phyloP scores from a whole-genome alignment of 208 protist genomes.

The Trypanosoma conorhini region DNA sequence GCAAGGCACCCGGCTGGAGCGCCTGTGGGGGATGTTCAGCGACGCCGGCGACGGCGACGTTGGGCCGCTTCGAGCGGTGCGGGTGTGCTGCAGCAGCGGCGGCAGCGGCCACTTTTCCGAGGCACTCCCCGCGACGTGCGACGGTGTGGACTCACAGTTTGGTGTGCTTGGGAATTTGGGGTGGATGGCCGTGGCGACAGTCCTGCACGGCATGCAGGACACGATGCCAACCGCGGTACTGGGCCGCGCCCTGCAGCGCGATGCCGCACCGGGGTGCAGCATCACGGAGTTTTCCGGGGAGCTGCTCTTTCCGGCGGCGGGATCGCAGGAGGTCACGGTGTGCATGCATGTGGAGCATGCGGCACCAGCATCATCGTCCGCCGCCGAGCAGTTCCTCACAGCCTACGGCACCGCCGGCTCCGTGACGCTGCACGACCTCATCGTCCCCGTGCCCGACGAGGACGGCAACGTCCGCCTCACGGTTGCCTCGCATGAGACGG shows the following conservation, averaged over 20 bases:
- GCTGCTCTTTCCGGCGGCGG: conserved; percentile 1
- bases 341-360: background rate
- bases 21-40: background rate
- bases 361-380: background rate
- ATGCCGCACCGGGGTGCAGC: background rate
- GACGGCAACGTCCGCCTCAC: conserved; percentile 1
- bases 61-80: conserved; percentile 4
- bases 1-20: background rate
- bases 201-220: conserved; percentile 1
- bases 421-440: conserved; percentile 9
- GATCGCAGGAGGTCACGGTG: background rate
- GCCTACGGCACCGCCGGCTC: conserved; percentile 10
- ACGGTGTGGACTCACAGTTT: background rate
- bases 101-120: background rate
- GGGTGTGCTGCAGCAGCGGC: conserved; percentile 1
- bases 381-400: conserved; percentile 11
- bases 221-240: conserved; percentile 1
- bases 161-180: conserved; percentile 40
- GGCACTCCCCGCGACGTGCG: background rate
- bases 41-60: background rate
- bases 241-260: background rate
- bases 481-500: background rate
- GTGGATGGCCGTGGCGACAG: conserved; percentile 19
- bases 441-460: background rate
- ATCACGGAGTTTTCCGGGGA: conserved; percentile 15